These are phyloP conservation scores for Nymphaea thermarum DNA, from an alignment of 164 flowering plant genomes.

Conservation along the genomic window DNA sequence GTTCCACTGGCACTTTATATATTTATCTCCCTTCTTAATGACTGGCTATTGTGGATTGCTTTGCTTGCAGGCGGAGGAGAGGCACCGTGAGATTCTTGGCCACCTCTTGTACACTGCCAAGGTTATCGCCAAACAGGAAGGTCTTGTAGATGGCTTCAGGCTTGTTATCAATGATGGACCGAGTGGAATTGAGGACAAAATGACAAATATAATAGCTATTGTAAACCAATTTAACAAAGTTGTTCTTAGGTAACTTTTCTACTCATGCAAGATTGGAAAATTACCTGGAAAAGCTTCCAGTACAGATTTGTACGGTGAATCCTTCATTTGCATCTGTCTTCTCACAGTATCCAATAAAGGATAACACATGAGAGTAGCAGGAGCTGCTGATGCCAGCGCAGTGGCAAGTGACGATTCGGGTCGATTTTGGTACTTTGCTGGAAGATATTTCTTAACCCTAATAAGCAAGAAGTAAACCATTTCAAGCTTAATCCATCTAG, in stretches of 20 bases:
- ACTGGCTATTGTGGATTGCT: background rate
- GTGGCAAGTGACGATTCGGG: conserved; percentile 71
- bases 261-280: background rate
- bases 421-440: conserved; percentile 68
- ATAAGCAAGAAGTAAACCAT: too few relatives aligned
- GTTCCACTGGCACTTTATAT: too few relatives aligned
- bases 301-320: conserved; percentile 73
- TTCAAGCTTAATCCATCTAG: too few relatives aligned
- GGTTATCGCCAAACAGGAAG: conserved; percentile 87
- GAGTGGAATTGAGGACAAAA: conserved; percentile 18
- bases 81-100: conserved; percentile 82
- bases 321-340: conserved; percentile 99
- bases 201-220: too few relatives aligned
- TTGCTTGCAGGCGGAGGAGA: conserved; percentile 74
- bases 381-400: conserved; percentile 69
- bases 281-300: conserved; percentile 87
- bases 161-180: conserved; percentile 97
- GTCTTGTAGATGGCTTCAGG: conserved; percentile 84
- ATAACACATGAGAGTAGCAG: conserved; percentile 87
- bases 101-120: conserved; percentile 79
- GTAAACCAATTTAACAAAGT: background rate
- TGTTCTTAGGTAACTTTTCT: background rate
- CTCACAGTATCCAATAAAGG: conserved; percentile 93
- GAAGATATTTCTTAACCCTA: conserved; percentile 88
- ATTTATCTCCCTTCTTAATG: too few relatives aligned